Evolutionary conservation across 1,139 yeast species (phyloP), one percentile per base, ranked within the genome.

Genomic region (Taiozyma onychis): DNA sequence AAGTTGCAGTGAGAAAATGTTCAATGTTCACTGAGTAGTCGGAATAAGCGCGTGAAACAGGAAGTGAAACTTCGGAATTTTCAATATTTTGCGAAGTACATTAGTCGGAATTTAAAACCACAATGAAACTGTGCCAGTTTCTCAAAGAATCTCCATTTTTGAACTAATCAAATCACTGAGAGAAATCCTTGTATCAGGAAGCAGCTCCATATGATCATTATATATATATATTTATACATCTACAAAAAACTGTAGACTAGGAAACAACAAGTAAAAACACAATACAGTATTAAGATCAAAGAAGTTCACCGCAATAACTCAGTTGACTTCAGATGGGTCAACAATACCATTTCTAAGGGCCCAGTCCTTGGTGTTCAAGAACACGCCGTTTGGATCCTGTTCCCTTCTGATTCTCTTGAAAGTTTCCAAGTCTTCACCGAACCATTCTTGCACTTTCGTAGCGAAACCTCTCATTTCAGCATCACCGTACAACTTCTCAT

Each of bases 401-500:
- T 78, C 73, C 50, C 68, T 71, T 65, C 97, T 78, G 10, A 86
- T 74, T 46, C 73, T 64, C 63, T 85, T 83, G 72, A 77, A 91
- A 44, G 71, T 65, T 13, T 64, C 66, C 57, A 90, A 74, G 58
- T 84, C 84, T 7, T 83, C 79, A 11, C 96, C 96, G 64, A 83
- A 88, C 96, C 96, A 88, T 55, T 81, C 80, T 50, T 74, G 71
- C 73, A 88, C 81, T 54, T 80, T 79, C 4, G 80, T 76, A 41
- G 81, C 79, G 63, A 89, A 81, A 2, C 97, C 97, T 58, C 84
- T 75, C 96, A 89, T 88, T 53, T 85, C 80, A 56, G 85, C 86
- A 65, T 85, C 90, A 14, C 67, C 63, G 57, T 69, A 71, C 50
- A 72, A 69, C 53, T 61, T 53, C 42, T 68, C 72, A 13, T 59